Percentiles rank a stretch among this genome's conserved stretches.
Conservation (phyloP, 2,329 filamentous ascomycete species). For the Orbilia ellipsospora region DNA sequence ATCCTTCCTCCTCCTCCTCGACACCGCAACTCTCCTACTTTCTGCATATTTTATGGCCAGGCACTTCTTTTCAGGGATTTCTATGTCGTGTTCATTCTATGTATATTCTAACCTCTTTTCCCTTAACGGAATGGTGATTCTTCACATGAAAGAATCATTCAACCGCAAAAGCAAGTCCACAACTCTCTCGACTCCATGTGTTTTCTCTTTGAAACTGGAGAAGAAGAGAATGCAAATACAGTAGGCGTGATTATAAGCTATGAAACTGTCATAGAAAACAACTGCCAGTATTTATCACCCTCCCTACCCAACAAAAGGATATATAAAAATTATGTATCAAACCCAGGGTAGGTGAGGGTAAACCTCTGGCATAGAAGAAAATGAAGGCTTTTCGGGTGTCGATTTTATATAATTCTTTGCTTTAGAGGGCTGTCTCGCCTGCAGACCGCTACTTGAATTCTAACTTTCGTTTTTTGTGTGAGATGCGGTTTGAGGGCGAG, state of each 20-base stretch:
- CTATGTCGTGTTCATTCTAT: constrained; percentile 53
- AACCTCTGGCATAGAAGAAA: constrained; percentile 55
- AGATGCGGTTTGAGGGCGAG: constrained; percentile 55
- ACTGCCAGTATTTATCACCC: constrained; percentile 55
- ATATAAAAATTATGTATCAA: constrained; percentile 13
- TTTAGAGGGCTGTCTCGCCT: constrained; percentile 36
- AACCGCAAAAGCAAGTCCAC: constrained; percentile 20
- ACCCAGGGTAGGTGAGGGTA: constrained; percentile 56
- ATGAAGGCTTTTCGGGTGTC: not conserved
- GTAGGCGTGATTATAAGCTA: constrained; percentile 34
- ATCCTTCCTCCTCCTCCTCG: constrained; percentile 11
- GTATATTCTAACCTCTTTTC: constrained; percentile 54
- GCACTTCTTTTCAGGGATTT: constrained; percentile 33
- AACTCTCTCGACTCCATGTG: not conserved
- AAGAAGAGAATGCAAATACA: not conserved
- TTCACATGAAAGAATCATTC: constrained; percentile 37
- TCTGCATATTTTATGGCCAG: constrained; percentile 42
- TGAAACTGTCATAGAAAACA: not conserved
- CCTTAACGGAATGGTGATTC: constrained; percentile 32
- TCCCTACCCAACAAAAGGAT: constrained; percentile 51
- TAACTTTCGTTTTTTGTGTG: constrained; percentile 20
- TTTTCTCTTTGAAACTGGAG: not conserved
- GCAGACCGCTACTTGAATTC: constrained; percentile 54
- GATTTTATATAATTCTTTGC: constrained; percentile 7
- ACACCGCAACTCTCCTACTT: constrained; percentile 19